Percentiles rank a stretch among this genome's conserved stretches.
Conservation (phyloP, 108 stramenopile genomes). For the Pseudonitzschia multiseries region DNA sequence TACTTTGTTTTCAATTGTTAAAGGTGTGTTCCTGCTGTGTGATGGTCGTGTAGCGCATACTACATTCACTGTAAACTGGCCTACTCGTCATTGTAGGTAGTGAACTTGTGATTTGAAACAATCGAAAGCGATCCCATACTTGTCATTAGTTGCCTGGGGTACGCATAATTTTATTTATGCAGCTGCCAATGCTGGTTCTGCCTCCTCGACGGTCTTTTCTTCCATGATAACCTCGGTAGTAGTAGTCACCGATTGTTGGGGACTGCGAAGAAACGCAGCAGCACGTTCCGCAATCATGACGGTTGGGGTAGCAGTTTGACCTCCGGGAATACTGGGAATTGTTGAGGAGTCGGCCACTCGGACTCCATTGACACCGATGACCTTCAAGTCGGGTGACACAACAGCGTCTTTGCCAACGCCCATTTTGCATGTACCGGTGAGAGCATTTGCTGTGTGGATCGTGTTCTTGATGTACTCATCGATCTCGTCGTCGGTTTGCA, state of each 20-base stretch:
- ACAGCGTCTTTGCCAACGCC: constrained; percentile 37
- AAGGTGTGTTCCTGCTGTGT: background rate
- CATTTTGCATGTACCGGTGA: constrained; percentile 51
- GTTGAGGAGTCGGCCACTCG: constrained; percentile 45
- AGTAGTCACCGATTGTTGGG: constrained; percentile 15
- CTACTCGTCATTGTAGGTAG: background rate
- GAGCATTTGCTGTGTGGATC: constrained; percentile 43
- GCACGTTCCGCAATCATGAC: constrained; percentile 50
- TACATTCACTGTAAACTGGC: background rate
- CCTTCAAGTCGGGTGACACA: constrained; percentile 34
- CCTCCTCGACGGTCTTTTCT: background rate
- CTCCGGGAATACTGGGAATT: constrained; percentile 41
- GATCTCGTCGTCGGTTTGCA: constrained; percentile 37
- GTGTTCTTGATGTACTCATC: constrained; percentile 44
- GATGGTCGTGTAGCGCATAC: background rate
- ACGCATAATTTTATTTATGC: background rate
- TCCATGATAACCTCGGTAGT: constrained; percentile 14
- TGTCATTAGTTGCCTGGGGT: background rate
- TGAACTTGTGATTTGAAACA: background rate
- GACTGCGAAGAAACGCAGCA: constrained; percentile 33
- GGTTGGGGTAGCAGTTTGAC: constrained; percentile 47
- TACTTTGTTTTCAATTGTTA: background rate
- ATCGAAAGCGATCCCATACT: background rate
- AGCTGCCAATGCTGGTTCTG: constrained; percentile 1
- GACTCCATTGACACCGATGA: constrained; percentile 41